These are phyloP conservation scores for Debaryomyces psychrophilus DNA, from an alignment of 1,139 yeast species.

Conservation along the genomic window DNA sequence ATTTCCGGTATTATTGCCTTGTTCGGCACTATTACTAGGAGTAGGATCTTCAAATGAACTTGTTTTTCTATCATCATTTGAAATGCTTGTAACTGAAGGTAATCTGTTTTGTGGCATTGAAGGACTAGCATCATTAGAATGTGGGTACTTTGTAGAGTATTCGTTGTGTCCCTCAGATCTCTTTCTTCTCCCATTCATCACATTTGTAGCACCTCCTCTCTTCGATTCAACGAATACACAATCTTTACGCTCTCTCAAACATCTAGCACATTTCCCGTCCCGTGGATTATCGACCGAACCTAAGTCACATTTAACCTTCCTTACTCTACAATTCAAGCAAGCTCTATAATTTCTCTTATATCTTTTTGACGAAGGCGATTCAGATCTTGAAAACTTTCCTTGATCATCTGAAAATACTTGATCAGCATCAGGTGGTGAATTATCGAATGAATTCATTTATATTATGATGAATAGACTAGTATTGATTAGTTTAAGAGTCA, in stretches of 20 bases:
- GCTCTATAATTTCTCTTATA: slow-evolving; percentile 76
- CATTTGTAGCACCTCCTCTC: slow-evolving; percentile 58
- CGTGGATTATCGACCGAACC: slow-evolving; percentile 75
- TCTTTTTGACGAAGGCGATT: slow-evolving; percentile 19
- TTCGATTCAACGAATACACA: slow-evolving; percentile 74
- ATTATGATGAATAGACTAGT: not conserved
- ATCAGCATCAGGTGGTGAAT: slow-evolving; percentile 2
- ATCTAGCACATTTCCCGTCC: slow-evolving; percentile 84
- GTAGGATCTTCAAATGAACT: not conserved
- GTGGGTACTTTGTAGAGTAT: not conserved
- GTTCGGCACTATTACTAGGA: not conserved
- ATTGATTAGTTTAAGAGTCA: not conserved
- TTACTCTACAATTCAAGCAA: slow-evolving; percentile 77
- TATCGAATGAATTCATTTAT: not conserved
- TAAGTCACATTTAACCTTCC: slow-evolving; percentile 83
- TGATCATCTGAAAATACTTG: not conserved
- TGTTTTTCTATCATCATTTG: slow-evolving; percentile 1
- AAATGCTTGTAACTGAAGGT: slow-evolving; percentile 9
- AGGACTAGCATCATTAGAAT: not conserved
- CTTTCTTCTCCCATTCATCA: slow-evolving; percentile 41
- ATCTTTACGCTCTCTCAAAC: slow-evolving; percentile 76
- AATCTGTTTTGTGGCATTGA: not conserved
- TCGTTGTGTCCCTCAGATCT: slow-evolving; percentile 12
- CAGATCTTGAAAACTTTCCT: not conserved
- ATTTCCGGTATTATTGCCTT: slow-evolving; percentile 1